Evolutionary conservation across 1,284 basidiomycete species (phyloP), one percentile per base, ranked within the genome.

Genomic region (Rhodotorula sp.): DNA sequence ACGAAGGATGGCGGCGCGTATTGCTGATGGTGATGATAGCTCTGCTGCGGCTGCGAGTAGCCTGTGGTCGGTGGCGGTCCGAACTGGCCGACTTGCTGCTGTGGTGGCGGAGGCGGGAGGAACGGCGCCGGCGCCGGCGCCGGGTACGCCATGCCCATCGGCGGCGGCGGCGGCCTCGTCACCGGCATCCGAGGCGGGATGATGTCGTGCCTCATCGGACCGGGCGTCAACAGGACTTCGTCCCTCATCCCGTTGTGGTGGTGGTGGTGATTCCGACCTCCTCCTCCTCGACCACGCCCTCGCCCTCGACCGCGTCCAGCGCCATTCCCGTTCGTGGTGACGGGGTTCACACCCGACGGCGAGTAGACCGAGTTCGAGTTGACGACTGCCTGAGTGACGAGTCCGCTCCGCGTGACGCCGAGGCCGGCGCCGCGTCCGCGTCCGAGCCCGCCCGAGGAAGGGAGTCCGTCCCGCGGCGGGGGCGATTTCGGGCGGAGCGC

Each of bases 401-500:
- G 67, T 1, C 69, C 70, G 49, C 68, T 70, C 1, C 73, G 65
- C 5, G 76, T 77, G 64, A 78, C 71, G 39, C 72, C 77, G 34
- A 76, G 62, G n/a, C 75, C 67, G 52, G 76, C 76, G 29, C 80
- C 43, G 77, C 81, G n/a, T 68, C 79, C 54, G 72, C 79, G 26
- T 71, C 79, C 47, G 78, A 79, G 23, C 58, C 70, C 34, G 79
- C 74, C 87, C 16, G 76, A 77, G 0, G 76, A 77, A 5, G 71
- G 69, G 8, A 67, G 39, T 18, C 76, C 76, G 29, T 71, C 68
- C 2, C 75, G 64, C 48, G 68, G 83, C 0, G 86, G 82, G 14
- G 93, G 93, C 2, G 92, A 94, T 80, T 96, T 96, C 0, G 93
- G 93, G 18, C 93, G 86, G 20, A 97, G 84, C 0, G 86, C 85